These are phyloP conservation scores for Parasitella parasitica DNA, from an alignment of 371 early-diverging fungal genomes.

Conservation along the genomic window DNA sequence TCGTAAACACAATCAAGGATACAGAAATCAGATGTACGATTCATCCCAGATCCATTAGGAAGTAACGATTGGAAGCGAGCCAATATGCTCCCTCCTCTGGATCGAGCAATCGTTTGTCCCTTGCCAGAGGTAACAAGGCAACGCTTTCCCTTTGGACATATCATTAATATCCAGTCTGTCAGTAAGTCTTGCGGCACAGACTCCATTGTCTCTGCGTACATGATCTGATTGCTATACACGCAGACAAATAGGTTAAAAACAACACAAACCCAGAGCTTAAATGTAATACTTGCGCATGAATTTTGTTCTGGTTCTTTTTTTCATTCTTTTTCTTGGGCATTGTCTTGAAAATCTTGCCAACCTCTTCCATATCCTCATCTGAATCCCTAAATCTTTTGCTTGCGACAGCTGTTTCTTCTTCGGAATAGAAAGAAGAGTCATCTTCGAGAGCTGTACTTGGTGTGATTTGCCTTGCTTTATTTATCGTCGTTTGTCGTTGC, in stretches of 20 bases:
- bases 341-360: background rate
- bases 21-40: conserved; percentile 48
- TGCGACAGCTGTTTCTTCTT: background rate
- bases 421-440: too few relatives aligned
- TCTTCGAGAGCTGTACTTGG: conserved; percentile 8
- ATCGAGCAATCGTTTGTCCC: conserved; percentile 40
- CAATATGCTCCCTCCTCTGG: conserved; percentile 39
- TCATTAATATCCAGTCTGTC: conserved; percentile 51
- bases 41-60: conserved; percentile 53
- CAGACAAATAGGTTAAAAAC: too few relatives aligned
- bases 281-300: conserved; percentile 19
- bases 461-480: conserved; percentile 22
- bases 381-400: conserved; percentile 16
- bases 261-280: background rate
- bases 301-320: conserved; percentile 15
- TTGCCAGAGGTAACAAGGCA: conserved; percentile 53
- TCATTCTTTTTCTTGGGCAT: conserved; percentile 10
- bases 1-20: conserved; percentile 66
- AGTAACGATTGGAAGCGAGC: conserved; percentile 55
- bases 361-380: conserved; percentile 27
- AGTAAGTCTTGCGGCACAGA: conserved; percentile 55
- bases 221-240: conserved; percentile 54
- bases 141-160: conserved; percentile 63
- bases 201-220: conserved; percentile 60
- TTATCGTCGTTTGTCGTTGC: conserved; percentile 21